These are phyloP conservation scores for Ramaria sp. DNA, from an alignment of 768 basidiomycete genomes.

Conservation along the genomic window DNA sequence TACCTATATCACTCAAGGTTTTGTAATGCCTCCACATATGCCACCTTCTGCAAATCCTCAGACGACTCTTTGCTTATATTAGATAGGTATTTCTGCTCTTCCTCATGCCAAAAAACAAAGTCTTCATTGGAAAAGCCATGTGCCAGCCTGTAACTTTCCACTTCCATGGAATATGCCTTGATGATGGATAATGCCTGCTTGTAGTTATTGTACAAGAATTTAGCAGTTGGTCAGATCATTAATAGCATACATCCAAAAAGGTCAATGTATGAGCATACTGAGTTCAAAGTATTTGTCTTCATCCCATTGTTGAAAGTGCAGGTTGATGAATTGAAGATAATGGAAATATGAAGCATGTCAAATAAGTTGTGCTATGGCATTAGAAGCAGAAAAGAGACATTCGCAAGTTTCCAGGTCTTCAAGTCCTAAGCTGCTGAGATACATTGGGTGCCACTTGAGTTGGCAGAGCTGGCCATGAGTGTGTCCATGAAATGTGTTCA, in stretches of 20 bases:
- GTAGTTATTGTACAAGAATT: background rate
- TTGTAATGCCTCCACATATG: background rate
- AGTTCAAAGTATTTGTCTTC: constrained; percentile 13
- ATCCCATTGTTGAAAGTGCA: constrained; percentile 15
- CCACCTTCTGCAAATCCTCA: background rate
- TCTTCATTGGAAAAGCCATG: background rate
- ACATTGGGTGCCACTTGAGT: constrained; percentile 12
- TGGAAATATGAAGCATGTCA: constrained; percentile 14
- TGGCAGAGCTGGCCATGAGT: constrained; percentile 15
- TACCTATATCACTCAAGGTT: background rate
- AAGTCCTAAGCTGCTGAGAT: no score
- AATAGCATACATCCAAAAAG: background rate
- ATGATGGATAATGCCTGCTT: constrained; percentile 5
- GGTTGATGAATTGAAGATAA: constrained; percentile 7
- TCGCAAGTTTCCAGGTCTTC: constrained; percentile 14
- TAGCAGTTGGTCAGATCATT: background rate
- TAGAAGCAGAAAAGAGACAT: constrained; percentile 12
- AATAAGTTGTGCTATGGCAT: constrained; percentile 7
- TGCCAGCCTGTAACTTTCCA: background rate
- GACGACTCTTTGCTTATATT: background rate
- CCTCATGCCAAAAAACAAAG: background rate
- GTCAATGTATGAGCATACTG: constrained; percentile 4
- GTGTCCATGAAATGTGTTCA: constrained; percentile 14
- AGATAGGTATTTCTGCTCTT: background rate
- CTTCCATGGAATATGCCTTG: background rate